Conservation (phyloP, 2,329 filamentous ascomycete species). For the Penicillium sp. region DNA sequence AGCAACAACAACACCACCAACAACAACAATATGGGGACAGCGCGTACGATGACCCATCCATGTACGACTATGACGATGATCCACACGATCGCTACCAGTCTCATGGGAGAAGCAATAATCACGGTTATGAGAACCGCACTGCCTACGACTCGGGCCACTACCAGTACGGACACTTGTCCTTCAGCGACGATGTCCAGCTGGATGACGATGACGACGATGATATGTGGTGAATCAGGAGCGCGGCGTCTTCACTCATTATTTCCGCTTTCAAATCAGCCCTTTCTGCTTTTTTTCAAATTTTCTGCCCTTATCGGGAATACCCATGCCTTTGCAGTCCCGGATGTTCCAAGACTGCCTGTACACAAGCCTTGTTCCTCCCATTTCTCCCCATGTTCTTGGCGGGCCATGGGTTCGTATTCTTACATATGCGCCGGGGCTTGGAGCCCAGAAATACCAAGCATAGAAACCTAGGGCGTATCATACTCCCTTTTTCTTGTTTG, state of each 20-base stretch:
- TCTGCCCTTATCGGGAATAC: conserved; percentile 30
- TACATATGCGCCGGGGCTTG: not conserved
- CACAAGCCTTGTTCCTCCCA: conserved; percentile 14
- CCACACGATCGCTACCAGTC: conserved; percentile 35
- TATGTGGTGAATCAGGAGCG: conserved; percentile 44
- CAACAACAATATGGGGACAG: conserved; percentile 41
- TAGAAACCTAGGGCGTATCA: not conserved
- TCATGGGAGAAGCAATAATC: conserved; percentile 37
- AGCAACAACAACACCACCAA: conserved; percentile 22
- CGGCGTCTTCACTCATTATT: conserved; percentile 18
- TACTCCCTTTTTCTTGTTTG: not conserved
- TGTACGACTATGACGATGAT: conserved; percentile 50
- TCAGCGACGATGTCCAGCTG: conserved; percentile 41
- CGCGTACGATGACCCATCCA: conserved; percentile 49
- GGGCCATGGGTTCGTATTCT: conserved; percentile 5
- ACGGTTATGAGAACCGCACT: conserved; percentile 38
- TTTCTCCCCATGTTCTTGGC: not conserved
- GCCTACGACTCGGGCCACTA: conserved; percentile 35
- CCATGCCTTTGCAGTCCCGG: conserved; percentile 27
- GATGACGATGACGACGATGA: conserved; percentile 46
- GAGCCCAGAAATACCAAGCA: not conserved
- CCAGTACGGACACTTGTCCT: conserved; percentile 40
- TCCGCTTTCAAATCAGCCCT: conserved; percentile 13
- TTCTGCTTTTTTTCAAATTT: conserved; percentile 20
- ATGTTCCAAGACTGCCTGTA: conserved; percentile 27